phyloP scores from a whole-genome alignment of 352 stramenopile species.

The Phytopythium ostracodes region DNA sequence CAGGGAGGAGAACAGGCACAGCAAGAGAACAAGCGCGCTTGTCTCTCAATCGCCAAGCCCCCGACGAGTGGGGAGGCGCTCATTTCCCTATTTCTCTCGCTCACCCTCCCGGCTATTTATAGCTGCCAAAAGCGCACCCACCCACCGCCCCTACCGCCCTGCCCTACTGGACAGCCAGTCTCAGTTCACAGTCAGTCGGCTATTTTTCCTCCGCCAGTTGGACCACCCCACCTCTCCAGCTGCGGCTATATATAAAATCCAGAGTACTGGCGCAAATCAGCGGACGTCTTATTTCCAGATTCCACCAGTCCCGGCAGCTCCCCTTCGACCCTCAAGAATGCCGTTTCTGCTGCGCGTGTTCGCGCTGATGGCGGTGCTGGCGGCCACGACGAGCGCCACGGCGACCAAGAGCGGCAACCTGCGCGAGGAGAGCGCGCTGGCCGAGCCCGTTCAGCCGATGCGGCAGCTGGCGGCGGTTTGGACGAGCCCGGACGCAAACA shows the following conservation, averaged over 20 bases:
- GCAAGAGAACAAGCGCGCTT: background rate
- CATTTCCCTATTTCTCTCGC: constrained; percentile 4
- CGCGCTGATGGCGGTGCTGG: background rate
- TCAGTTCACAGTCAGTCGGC: background rate
- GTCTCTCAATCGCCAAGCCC: background rate
- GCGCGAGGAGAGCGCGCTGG: constrained; percentile 21
- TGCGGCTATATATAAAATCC: background rate
- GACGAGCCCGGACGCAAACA: constrained; percentile 18
- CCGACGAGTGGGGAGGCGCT: background rate
- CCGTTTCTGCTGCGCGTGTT: background rate
- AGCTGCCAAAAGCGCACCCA: background rate
- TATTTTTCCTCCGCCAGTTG: background rate
- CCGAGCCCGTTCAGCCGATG: constrained; percentile 18
- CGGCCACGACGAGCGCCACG: constrained; percentile 8
- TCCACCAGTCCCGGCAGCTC: background rate
- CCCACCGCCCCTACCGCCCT: too few species aligned
- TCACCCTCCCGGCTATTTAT: background rate
- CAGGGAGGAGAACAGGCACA: background rate
- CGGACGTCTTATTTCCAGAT: constrained; percentile 2
- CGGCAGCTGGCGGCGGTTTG: constrained; percentile 35
- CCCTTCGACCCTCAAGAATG: background rate
- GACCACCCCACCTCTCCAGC: too few species aligned
- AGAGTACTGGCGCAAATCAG: background rate
- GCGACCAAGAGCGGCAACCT: constrained; percentile 24
- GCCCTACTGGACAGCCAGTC: background rate